Evolutionary conservation across 768 basidiomycete species (phyloP).

Genomic region (Thelephora aurantiotincta): DNA sequence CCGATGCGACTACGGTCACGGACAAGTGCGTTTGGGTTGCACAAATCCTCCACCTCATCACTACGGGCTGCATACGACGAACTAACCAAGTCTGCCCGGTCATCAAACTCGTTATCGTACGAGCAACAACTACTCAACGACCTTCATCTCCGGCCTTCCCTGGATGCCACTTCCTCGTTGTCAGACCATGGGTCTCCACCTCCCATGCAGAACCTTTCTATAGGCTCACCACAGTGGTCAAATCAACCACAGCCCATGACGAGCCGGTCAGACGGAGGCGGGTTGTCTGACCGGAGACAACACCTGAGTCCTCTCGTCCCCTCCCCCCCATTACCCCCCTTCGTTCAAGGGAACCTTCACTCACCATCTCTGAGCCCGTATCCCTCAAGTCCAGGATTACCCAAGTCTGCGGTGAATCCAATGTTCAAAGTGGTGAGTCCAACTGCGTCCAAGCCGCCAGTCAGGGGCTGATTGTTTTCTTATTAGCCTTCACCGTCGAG

Average conservation of each 20-base stretch:
- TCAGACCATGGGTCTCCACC: slow-evolving; percentile 62
- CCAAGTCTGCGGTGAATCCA: slow-evolving; percentile 66
- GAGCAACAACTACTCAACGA: slow-evolving; percentile 67
- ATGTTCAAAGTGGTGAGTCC: slow-evolving; percentile 83
- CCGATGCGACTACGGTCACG: slow-evolving; percentile 52
- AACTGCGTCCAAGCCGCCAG: not conserved
- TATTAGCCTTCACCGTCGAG: slow-evolving; percentile 11
- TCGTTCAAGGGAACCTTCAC: slow-evolving; percentile 12
- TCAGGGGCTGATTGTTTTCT: not conserved
- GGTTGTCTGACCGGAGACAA: slow-evolving; percentile 7
- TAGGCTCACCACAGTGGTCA: slow-evolving; percentile 41
- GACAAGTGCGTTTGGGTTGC: slow-evolving; percentile 48
- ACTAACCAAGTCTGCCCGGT: slow-evolving; percentile 56
- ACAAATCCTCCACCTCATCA: slow-evolving; percentile 67
- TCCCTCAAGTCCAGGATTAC: slow-evolving; percentile 45
- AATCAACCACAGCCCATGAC: slow-evolving; percentile 11
- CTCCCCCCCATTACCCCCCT: slow-evolving; percentile 9
- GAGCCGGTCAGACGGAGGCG: slow-evolving; percentile 10
- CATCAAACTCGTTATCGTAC: slow-evolving; percentile 67
- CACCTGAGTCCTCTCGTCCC: slow-evolving; percentile 8
- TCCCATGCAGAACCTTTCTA: slow-evolving; percentile 58
- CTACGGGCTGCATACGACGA: slow-evolving; percentile 57
- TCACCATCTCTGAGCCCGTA: slow-evolving; percentile 28
- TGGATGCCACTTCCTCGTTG: slow-evolving; percentile 38
- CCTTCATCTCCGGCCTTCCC: slow-evolving; percentile 56